These are phyloP conservation scores for Saccharomyces pastorianus DNA, from an alignment of 1,139 yeast species.

Conservation along the genomic window DNA sequence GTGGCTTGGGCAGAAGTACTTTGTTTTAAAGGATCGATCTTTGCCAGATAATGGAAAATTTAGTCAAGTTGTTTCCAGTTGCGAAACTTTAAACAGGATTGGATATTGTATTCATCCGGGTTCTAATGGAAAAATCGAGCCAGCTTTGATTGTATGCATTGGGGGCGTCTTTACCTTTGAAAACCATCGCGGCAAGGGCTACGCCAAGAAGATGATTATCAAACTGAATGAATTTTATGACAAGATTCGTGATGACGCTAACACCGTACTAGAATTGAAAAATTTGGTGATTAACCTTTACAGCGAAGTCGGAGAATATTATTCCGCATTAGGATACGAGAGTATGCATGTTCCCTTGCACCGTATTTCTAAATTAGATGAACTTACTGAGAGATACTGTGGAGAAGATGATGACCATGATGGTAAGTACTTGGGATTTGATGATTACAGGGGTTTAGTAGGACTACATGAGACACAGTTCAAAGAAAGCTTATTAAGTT, in stretches of 20 bases:
- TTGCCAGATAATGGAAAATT: slow-evolving; percentile 21
- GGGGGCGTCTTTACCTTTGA: slow-evolving; percentile 61
- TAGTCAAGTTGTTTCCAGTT: slow-evolving; percentile 37
- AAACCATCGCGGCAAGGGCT: slow-evolving; percentile 54
- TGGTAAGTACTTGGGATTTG: slow-evolving; percentile 30
- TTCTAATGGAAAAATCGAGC: slow-evolving; percentile 21
- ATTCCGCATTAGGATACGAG: slow-evolving; percentile 49
- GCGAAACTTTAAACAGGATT: slow-evolving; percentile 41
- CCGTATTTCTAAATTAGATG: slow-evolving; percentile 19
- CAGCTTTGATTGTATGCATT: slow-evolving; percentile 44
- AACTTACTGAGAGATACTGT: slow-evolving; percentile 15
- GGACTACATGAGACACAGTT: slow-evolving; percentile 28
- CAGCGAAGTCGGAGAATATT: slow-evolving; percentile 68
- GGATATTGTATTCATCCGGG: slow-evolving; percentile 31
- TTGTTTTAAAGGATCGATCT: slow-evolving; percentile 30
- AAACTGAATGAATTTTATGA: slow-evolving; percentile 35
- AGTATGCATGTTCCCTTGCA: slow-evolving; percentile 42
- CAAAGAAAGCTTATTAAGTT: slow-evolving; percentile 21
- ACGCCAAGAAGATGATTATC: slow-evolving; percentile 50
- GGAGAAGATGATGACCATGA: slow-evolving; percentile 8
- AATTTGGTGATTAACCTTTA: slow-evolving; percentile 48
- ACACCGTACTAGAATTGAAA: slow-evolving; percentile 21
- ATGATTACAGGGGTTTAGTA: slow-evolving; percentile 32
- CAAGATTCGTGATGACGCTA: slow-evolving; percentile 26
- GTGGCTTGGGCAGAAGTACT: slow-evolving; percentile 33